phyloP scores from a whole-genome alignment of 2,329 filamentous ascomycete species.

The Trichoderma sp. region DNA sequence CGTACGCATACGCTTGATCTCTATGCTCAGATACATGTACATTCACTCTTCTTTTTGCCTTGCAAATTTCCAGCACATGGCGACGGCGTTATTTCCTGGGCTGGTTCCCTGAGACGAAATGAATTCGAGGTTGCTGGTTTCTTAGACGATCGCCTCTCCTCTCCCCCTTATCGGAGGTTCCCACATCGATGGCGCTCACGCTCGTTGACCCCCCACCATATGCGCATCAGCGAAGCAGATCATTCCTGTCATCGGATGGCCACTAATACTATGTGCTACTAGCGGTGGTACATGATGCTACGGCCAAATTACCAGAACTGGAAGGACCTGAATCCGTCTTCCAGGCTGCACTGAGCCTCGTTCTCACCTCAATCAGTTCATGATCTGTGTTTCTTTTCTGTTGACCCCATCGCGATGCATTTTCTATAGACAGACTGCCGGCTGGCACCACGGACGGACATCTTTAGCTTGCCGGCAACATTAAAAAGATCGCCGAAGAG shows the following conservation, averaged over 20 bases:
- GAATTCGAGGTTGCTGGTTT: constrained; percentile 1
- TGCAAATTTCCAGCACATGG: constrained; percentile 16
- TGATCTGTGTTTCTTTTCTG: neutral
- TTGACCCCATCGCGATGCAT: constrained; percentile 1
- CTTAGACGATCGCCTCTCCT: neutral
- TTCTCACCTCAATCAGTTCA: constrained; percentile 11
- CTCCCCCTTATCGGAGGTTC: neutral
- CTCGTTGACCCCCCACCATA: constrained; percentile 11
- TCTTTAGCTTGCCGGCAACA: neutral
- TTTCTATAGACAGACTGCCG: constrained; percentile 27
- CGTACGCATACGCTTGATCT: neutral
- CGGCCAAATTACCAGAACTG: constrained; percentile 15
- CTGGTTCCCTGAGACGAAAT: constrained; percentile 22
- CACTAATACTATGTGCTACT: constrained; percentile 10
- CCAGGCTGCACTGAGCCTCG: neutral
- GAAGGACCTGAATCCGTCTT: constrained; percentile 15
- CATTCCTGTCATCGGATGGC: constrained; percentile 18
- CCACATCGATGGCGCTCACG: constrained; percentile 19
- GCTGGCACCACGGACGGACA: constrained; percentile 10
- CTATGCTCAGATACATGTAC: neutral
- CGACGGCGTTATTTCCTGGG: constrained; percentile 22
- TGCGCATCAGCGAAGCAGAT: constrained; percentile 27
- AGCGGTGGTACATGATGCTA: neutral
- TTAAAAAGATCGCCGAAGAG: neutral
- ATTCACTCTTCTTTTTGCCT: constrained; percentile 11